Conservation (phyloP, 2,329 filamentous ascomycete species). For the Fusarium caatingaense region DNA sequence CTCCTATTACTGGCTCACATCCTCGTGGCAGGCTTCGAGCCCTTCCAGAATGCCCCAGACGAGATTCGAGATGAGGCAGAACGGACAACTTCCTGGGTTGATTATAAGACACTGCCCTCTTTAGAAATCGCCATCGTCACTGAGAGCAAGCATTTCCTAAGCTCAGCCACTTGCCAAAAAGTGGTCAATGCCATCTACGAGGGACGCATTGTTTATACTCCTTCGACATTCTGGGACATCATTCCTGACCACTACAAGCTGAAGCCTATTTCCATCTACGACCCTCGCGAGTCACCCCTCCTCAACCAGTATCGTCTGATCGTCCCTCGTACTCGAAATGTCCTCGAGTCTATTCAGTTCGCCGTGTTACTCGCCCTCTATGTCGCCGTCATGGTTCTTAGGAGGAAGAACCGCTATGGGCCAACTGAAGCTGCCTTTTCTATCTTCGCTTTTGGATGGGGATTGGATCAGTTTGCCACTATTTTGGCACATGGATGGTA, state of each 20-base stretch:
- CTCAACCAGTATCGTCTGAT: conserved; percentile 88
- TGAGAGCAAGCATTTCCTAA: conserved; percentile 82
- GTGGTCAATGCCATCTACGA: conserved; percentile 86
- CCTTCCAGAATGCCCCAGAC: conserved; percentile 83
- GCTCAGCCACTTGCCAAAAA: conserved; percentile 81
- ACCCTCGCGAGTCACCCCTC: conserved; percentile 78
- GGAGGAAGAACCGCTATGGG: conserved; percentile 68
- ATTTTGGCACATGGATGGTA: conserved; percentile 78
- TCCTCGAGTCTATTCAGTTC: conserved; percentile 81
- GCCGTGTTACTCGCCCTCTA: conserved; percentile 75
- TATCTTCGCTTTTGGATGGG: conserved; percentile 82
- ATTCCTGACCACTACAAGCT: conserved; percentile 88
- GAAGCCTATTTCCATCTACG: conserved; percentile 83
- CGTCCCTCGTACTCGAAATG: conserved; percentile 81
- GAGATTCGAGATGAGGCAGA: conserved; percentile 71
- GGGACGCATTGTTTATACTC: conserved; percentile 84
- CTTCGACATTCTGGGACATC: conserved; percentile 83
- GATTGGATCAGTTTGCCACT: conserved; percentile 80
- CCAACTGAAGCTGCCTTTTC: conserved; percentile 73
- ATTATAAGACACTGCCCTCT: conserved; percentile 74
- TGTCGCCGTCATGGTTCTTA: conserved; percentile 75
- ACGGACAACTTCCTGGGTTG: conserved; percentile 59
- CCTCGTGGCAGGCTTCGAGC: conserved; percentile 84
- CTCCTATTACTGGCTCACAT: conserved; percentile 81
- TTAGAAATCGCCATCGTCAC: conserved; percentile 86